Conservation (phyloP, 2,329 filamentous ascomycete genomes). For the Diaporthe eres region DNA sequence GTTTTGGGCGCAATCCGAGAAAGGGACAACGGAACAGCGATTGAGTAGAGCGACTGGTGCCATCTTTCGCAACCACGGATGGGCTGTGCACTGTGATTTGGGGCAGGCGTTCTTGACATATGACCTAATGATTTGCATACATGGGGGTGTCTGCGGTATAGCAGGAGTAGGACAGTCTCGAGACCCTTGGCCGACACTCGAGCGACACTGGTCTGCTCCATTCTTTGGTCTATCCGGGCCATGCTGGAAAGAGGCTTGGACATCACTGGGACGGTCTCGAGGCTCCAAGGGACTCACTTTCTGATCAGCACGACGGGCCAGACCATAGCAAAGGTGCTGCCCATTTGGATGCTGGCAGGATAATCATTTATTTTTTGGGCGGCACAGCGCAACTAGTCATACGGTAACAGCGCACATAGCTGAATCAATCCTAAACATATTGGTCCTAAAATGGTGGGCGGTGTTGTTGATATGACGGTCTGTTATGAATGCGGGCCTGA, state of each 20-base stretch:
- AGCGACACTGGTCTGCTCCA: slow-evolving; percentile 5
- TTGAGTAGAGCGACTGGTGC: slow-evolving; percentile 11
- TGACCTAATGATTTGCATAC: slow-evolving; percentile 38
- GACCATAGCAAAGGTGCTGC: not conserved
- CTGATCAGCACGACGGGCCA: slow-evolving; percentile 4
- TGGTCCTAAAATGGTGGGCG: not conserved
- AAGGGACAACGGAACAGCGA: not conserved
- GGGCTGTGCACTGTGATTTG: slow-evolving; percentile 30
- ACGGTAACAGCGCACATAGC: slow-evolving; percentile 28
- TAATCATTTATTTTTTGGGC: slow-evolving; percentile 17
- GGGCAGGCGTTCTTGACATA: slow-evolving; percentile 36
- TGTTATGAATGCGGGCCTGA: not conserved
- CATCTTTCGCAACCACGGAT: slow-evolving; percentile 3
- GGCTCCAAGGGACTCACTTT: not conserved
- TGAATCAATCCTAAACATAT: slow-evolving; percentile 29
- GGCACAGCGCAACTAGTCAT: slow-evolving; percentile 5
- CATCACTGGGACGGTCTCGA: not conserved
- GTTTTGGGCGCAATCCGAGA: slow-evolving; percentile 9
- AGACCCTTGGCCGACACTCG: not conserved
- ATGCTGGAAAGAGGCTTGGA: not conserved
- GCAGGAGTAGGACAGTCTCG: slow-evolving; percentile 28
- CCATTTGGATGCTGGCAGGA: slow-evolving; percentile 9
- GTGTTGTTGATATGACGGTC: not conserved
- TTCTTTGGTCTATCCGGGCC: slow-evolving; percentile 1
- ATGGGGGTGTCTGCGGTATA: slow-evolving; percentile 17